phyloP scores from a whole-genome alignment of 2,329 filamentous ascomycete genomes.

The Colletotrichum navitas region DNA sequence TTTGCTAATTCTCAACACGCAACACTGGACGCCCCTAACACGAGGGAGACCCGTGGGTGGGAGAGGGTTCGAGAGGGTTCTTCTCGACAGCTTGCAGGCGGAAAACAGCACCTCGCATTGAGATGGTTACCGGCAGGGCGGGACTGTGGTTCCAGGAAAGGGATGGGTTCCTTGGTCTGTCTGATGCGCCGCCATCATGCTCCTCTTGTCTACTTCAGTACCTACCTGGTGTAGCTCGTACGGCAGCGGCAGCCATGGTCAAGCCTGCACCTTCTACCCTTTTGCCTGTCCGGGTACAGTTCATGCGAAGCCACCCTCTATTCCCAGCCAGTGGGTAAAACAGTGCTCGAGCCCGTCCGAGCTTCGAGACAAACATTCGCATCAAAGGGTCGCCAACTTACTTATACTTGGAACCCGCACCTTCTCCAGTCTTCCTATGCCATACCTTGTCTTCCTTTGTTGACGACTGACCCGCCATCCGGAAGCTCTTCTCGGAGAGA shows the following conservation, averaged over 20 bases:
- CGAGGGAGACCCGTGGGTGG: background rate
- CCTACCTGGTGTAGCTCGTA: background rate
- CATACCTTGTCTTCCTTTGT: background rate
- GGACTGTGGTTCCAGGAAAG: background rate
- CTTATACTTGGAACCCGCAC: slow-evolving; percentile 5
- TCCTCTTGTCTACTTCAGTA: slow-evolving; percentile 1
- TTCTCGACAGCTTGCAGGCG: slow-evolving; percentile 1
- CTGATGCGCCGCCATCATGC: slow-evolving; percentile 13
- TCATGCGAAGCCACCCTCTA: background rate
- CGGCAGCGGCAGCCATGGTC: slow-evolving; percentile 2
- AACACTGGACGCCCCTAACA: background rate
- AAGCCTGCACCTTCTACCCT: background rate
- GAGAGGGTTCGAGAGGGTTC: background rate
- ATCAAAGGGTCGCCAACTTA: background rate
- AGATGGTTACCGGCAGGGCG: too few relatives aligned
- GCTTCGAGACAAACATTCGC: background rate
- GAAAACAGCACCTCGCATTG: background rate
- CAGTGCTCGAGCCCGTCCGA: slow-evolving; percentile 31
- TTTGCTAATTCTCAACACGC: slow-evolving; percentile 12
- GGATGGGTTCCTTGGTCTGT: slow-evolving; percentile 14
- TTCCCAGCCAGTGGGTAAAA: background rate
- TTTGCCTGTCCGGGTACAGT: background rate
- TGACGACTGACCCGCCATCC: background rate
- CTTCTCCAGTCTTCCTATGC: background rate
- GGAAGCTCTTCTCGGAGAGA: background rate